Conservation (phyloP, 768 basidiomycete species). For the Termitomyces sp. region DNA sequence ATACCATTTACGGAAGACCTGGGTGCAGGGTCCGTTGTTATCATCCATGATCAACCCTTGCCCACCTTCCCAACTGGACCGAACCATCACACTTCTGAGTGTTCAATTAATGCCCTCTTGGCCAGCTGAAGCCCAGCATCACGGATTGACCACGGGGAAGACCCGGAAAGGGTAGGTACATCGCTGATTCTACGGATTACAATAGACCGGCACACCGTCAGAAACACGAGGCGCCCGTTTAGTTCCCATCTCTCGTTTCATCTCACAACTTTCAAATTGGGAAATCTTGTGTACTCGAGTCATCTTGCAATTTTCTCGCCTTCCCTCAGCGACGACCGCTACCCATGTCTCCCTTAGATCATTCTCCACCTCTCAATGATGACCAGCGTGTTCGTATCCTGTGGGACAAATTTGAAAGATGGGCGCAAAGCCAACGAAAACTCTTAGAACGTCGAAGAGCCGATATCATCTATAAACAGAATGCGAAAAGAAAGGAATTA, state of each 20-base stretch:
- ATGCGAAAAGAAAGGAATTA: conserved; percentile 18
- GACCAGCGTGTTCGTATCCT: conserved; percentile 23
- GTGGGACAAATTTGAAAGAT: conserved; percentile 30
- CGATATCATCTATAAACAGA: conserved; percentile 22
- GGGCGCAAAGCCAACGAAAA: conserved; percentile 21
- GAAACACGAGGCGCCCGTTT: conserved; percentile 36
- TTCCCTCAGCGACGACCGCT: conserved; percentile 11
- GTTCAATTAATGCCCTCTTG: conserved; percentile 10
- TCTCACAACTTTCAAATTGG: conserved; percentile 21
- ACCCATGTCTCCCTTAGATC: conserved; percentile 15
- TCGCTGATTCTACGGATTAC: conserved; percentile 22
- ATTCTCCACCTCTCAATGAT: conserved; percentile 8
- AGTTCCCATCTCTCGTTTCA: conserved; percentile 28
- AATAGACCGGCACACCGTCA: conserved; percentile 27
- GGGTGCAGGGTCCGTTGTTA: conserved; percentile 13
- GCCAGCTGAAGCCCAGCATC: conserved; percentile 11
- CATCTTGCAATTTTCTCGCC: conserved; percentile 21
- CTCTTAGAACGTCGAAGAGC: conserved; percentile 18
- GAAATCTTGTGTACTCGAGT: conserved; percentile 26
- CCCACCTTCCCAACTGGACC: conserved; percentile 11
- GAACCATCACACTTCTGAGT: conserved; percentile 3
- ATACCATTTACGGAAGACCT: conserved; percentile 8
- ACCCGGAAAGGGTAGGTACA: conserved; percentile 20
- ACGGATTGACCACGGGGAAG: conserved; percentile 27
- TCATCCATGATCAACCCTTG: conserved; percentile 16